A percentile compares a stretch with the other conserved stretches of the same genome.
phyloP scores from a whole-genome alignment of 306 rosid genomes.

The Cicer chorassanicum region DNA sequence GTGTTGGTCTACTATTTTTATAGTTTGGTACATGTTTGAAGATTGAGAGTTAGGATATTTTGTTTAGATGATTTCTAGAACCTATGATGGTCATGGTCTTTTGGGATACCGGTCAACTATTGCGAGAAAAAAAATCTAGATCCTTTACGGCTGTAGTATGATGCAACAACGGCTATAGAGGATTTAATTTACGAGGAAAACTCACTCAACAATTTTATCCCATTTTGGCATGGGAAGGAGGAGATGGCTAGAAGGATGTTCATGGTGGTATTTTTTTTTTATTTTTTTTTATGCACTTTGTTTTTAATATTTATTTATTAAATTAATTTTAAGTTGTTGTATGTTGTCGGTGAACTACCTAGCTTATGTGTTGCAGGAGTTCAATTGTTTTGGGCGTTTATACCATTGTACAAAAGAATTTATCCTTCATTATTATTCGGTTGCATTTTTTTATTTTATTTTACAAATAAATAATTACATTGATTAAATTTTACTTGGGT shows the following conservation, averaged over 20 bases:
- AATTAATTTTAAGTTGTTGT: neutral
- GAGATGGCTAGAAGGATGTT: neutral
- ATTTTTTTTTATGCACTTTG: neutral
- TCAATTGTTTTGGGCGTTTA: conserved; percentile 2
- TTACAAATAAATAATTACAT: neutral
- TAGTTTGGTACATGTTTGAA: conserved; percentile 33
- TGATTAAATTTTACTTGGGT: neutral
- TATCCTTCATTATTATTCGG: neutral
- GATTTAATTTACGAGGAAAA: neutral
- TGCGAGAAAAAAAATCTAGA: neutral
- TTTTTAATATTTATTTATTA: neutral
- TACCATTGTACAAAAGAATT: conserved; percentile 29
- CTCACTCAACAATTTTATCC: neutral
- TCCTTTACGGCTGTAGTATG: too few species aligned
- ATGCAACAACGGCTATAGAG: too few species aligned
- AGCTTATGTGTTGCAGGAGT: neutral
- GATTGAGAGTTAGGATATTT: conserved; percentile 29
- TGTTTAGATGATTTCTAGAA: conserved; percentile 44
- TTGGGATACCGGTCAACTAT: neutral
- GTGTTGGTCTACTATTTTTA: neutral
- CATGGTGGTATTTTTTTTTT: neutral
- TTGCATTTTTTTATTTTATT: neutral
- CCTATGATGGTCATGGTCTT: conserved; percentile 7
- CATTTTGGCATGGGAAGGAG: conserved; percentile 20
- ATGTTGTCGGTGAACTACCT: conserved; percentile 11